These are phyloP conservation scores for Suillus plorans DNA, from an alignment of 768 basidiomycete genomes.

Conservation along the genomic window DNA sequence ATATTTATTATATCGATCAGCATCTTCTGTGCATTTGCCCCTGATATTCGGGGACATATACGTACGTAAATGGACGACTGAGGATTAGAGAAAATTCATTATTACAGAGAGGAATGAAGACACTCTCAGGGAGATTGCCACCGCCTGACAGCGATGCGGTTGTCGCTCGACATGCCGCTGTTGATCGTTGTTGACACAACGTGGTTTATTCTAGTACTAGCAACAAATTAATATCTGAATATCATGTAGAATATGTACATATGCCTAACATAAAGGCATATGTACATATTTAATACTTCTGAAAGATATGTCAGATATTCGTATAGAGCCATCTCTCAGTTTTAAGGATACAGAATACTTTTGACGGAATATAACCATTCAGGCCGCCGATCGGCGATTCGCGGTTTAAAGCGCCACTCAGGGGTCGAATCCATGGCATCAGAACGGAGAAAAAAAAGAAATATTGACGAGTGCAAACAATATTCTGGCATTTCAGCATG, in stretches of 20 bases:
- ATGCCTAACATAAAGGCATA: background rate
- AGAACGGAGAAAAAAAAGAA: constrained; percentile 6
- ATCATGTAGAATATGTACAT: background rate
- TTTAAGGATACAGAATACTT: background rate
- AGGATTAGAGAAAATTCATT: constrained; percentile 36
- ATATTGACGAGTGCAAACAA: constrained; percentile 4
- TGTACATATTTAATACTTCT: background rate
- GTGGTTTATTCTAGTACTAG: constrained; percentile 7
- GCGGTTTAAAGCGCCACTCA: constrained; percentile 25
- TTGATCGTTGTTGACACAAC: constrained; percentile 11
- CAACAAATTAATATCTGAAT: constrained; percentile 5
- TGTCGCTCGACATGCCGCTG: constrained; percentile 9
- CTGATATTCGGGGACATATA: constrained; percentile 54
- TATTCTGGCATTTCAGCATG: constrained; percentile 2
- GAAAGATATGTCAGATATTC: background rate
- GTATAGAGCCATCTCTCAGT: background rate
- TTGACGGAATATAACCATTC: constrained; percentile 9
- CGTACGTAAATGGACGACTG: constrained; percentile 56
- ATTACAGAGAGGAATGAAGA: constrained; percentile 24
- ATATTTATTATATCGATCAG: constrained; percentile 58
- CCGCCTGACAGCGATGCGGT: constrained; percentile 17
- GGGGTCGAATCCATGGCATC: background rate
- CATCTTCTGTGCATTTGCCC: constrained; percentile 52
- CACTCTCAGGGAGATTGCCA: constrained; percentile 24
- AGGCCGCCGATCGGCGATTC: constrained; percentile 30